phyloP scores from a whole-genome alignment of 331 rosid species.

The Dryas integrifolia region DNA sequence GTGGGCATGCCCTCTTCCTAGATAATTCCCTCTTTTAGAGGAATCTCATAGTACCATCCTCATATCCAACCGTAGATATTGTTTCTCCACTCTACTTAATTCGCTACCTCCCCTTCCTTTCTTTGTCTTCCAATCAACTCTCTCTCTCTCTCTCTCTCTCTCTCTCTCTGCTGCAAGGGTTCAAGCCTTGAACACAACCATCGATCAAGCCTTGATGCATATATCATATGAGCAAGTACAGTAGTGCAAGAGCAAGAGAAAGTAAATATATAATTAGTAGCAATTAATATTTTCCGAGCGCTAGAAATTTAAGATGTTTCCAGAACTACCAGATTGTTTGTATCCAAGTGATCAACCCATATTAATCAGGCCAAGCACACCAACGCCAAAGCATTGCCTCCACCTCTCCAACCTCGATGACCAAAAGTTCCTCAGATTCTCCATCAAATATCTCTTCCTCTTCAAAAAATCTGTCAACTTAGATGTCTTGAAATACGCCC shows the following conservation, averaged over 20 bases:
- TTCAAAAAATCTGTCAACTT: constrained; percentile 49
- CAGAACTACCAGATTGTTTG: constrained; percentile 73
- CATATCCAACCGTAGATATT: constrained; percentile 43
- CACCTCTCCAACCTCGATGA: constrained; percentile 80
- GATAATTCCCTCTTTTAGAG: constrained; percentile 12
- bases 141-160: constrained; percentile 15
- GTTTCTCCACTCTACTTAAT: constrained; percentile 38
- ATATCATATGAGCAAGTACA: not conserved
- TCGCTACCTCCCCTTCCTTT: constrained; percentile 5
- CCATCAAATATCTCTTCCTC: constrained; percentile 66
- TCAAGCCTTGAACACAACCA: not conserved
- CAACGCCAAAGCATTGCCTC: constrained; percentile 73
- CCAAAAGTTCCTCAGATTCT: constrained; percentile 78
- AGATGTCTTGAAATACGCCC: constrained; percentile 51
- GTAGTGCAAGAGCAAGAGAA: too few relatives aligned
- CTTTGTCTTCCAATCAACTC: constrained; percentile 21
- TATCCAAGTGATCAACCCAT: constrained; percentile 38
- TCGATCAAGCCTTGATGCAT: not conserved
- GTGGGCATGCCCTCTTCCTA: constrained; percentile 25
- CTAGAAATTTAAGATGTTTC: constrained; percentile 25
- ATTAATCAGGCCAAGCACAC: constrained; percentile 44
- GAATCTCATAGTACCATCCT: constrained; percentile 51
- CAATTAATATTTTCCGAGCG: too few relatives aligned
- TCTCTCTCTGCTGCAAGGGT: not conserved
- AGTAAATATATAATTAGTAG: too few relatives aligned